These are phyloP conservation scores for Fragaria ananassa DNA, from an alignment of 306 rosid genomes.

Conservation along the genomic window DNA sequence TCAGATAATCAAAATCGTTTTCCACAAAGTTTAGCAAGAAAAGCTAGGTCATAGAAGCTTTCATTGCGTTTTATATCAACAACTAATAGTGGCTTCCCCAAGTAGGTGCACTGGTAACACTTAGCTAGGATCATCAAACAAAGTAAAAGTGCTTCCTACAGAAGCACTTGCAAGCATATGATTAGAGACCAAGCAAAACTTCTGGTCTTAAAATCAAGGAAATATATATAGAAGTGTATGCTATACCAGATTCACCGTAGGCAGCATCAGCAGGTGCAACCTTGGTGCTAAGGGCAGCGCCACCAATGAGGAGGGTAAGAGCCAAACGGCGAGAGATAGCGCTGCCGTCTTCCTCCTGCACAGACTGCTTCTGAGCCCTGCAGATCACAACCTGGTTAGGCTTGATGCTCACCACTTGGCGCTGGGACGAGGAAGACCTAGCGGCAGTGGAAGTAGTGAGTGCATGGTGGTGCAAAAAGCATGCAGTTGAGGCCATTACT, in stretches of 20 bases:
- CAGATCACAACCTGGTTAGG: conserved; percentile 53
- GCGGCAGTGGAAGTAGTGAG: conserved; percentile 42
- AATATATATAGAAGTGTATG: background rate
- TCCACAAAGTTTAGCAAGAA: background rate
- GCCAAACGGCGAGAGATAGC: conserved; percentile 78
- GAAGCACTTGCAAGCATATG: background rate
- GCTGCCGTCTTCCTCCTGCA: conserved; percentile 37
- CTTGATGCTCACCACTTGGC: conserved; percentile 47
- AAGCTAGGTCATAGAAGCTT: background rate
- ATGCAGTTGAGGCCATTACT: conserved; percentile 76
- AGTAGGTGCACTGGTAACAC: background rate
- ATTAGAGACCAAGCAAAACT: background rate
- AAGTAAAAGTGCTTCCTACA: background rate
- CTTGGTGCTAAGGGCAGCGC: conserved; percentile 81
- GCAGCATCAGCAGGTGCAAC: conserved; percentile 95
- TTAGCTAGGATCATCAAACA: background rate
- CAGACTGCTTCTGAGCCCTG: conserved; percentile 74
- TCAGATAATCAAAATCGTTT: background rate
- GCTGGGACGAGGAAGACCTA: conserved; percentile 43
- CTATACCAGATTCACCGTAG: conserved; percentile 82
- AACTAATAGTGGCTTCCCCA: background rate
- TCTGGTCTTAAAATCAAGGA: background rate
- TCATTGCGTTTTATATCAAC: background rate
- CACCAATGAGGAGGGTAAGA: conserved; percentile 76
- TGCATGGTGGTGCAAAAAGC: conserved; percentile 86